These are phyloP conservation scores for Botryobasidium botryosum DNA, from an alignment of 768 basidiomycete genomes.

Conservation along the genomic window DNA sequence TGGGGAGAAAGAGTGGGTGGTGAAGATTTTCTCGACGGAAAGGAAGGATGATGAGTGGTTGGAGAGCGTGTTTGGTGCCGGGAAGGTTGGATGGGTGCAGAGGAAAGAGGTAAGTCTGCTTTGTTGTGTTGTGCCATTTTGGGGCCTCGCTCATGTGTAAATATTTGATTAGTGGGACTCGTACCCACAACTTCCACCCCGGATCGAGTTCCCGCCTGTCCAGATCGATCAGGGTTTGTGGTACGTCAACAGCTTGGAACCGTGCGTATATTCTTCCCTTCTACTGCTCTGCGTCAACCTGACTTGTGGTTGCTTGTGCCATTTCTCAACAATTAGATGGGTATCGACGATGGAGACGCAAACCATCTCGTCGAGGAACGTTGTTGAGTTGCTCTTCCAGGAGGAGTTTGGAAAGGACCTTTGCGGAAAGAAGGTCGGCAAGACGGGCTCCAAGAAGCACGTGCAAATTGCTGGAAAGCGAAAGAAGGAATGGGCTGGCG, in stretches of 20 bases:
- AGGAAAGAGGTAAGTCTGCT: conserved; percentile 64
- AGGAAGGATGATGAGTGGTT: conserved; percentile 55
- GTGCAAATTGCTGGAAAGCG: background rate
- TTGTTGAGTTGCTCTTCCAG: conserved; percentile 59
- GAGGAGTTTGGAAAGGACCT: conserved; percentile 58
- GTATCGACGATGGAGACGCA: conserved; percentile 94
- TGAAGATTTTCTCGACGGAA: conserved; percentile 75
- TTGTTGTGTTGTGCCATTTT: background rate
- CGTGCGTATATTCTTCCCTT: conserved; percentile 31
- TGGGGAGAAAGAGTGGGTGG: conserved; percentile 36
- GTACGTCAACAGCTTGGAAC: conserved; percentile 86
- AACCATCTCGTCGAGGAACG: conserved; percentile 65
- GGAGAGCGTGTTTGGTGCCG: conserved; percentile 36
- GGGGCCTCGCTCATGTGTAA: background rate
- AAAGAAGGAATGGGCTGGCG: background rate
- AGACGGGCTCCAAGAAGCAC: background rate
- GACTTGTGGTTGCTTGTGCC: conserved; percentile 2
- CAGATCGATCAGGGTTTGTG: conserved; percentile 64
- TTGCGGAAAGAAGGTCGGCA: conserved; percentile 23
- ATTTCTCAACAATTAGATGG: conserved; percentile 28
- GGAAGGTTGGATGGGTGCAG: conserved; percentile 60
- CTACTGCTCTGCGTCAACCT: background rate
- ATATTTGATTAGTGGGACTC: conserved; percentile 49
- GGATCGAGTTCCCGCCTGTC: conserved; percentile 52
- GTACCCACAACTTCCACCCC: conserved; percentile 58